Base-by-base conservation (phyloP, 139 green algal species). In the Microglena sp. region DNA sequence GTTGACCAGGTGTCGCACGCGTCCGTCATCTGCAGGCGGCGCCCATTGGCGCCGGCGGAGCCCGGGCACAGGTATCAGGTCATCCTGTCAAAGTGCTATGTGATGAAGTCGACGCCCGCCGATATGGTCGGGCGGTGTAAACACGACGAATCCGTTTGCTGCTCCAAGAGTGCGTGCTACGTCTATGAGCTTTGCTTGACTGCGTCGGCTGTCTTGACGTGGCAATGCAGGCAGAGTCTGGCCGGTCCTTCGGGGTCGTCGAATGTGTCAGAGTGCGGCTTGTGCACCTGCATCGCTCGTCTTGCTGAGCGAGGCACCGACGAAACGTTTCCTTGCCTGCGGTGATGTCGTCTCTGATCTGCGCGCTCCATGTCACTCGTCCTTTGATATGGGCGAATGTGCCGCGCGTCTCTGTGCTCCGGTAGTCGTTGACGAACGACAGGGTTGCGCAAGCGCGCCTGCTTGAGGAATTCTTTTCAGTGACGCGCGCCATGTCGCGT, bases 31-130 rank as follows among this genome's bases (percentile, higher is more conserved):
- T 66, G 60, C 3, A 66, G 3, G n/a, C n/a, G 24, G 27, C 2
- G 3, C 35, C 36, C 34, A 55, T 8, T 3, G 60, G 60, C 26
- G 36, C 4, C 3, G n/a, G 35, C 22, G n/a, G 60, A 66, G 15
- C 21, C 7, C 18, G 6, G 60, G 36, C 60, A 66, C 18, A 5
- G 2, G 34, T 56, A 55, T 22, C 5, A 4, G 36, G 34, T 36
- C 60, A 56, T 55, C 18, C 34, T 18, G 60, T 66, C 31, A 29
- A 66, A 66, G 60, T 66, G 60, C 3, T 32, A 3, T 3, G 5
- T 66, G 33, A 11, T 36, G 34, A 56, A 56, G 60, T 66, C 60
- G 3, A 66, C 60, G 60, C 60, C 60, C 11, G 60, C 33, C 24
- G 33, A n/a, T 3, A 66, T 55, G 2, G 60, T 66, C 7, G 60